Evolutionary conservation across 2,329 filamentous ascomycete genomes (phyloP), one percentile per base, ranked within the genome.

Genomic region (Alternaria sp.): DNA sequence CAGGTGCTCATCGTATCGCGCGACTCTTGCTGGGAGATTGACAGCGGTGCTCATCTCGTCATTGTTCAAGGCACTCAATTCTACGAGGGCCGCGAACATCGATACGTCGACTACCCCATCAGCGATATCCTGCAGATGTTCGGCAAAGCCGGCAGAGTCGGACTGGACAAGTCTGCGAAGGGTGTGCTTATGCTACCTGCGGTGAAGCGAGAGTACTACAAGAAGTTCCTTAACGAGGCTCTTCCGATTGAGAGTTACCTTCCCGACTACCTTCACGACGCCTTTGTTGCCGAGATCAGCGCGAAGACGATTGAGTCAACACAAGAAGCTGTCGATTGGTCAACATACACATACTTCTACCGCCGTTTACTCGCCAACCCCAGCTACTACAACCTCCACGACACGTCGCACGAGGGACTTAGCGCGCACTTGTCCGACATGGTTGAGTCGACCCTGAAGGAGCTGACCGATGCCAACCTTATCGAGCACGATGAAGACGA

Each of bases 271-370:
- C 86, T 99, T 33, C 93, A 97, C 73, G 96, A 99, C 81, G 94
- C 94, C 1, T 98, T 99, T 73, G 95, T 99, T 47, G 94, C 95
- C 0, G 96, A 99, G 81, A 94, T 98, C 74, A 97, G 94, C 84
- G 97, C 94, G 18, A 95, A 94, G 84, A 97, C 94, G 79, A 96
- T 99, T 64, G 89, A 93, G 73, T 97, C 94, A 12, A 97, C 94
- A 14, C 96, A 98, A 72, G 95, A 98, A 82, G 96, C 95, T 11
- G 94, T 99, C 71, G 96, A 97, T 81, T 99, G 96, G 96, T 93
- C 94, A 41, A 98, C 96, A 0, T 98, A 97, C 78, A 97, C 95
- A 11, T 99, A 97, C 83, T 97, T 98, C 83, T 99, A 99, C 83
- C 91, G 96, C 46, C 91, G 96, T 62, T 87, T 99, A 41, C 87